Conservation (phyloP, 2,329 filamentous ascomycete genomes). For the Calonectria hawksworthii region DNA sequence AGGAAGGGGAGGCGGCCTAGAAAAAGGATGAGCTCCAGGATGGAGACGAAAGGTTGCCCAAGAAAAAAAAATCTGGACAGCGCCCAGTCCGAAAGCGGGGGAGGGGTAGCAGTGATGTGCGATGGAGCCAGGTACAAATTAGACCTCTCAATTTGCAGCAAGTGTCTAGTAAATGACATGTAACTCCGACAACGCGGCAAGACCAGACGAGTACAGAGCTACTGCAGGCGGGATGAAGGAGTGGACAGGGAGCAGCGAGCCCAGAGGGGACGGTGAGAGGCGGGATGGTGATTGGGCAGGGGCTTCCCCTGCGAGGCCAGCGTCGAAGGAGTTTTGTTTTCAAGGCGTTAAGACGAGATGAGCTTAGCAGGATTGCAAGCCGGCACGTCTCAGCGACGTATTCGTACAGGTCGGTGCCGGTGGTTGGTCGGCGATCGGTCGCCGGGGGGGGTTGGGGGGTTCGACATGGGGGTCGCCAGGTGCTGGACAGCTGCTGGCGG, state of each 20-base stretch:
- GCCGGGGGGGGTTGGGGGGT: slow-evolving; percentile 40
- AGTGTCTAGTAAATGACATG: neutral
- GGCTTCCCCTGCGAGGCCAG: slow-evolving; percentile 7
- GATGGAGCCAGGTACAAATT: slow-evolving; percentile 11
- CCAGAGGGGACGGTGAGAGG: slow-evolving; percentile 20
- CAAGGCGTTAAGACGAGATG: neutral
- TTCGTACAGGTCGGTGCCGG: slow-evolving; percentile 37
- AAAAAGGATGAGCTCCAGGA: slow-evolving; percentile 39
- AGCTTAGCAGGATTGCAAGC: slow-evolving; percentile 1
- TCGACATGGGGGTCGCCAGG: neutral
- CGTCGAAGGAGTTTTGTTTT: slow-evolving; percentile 2
- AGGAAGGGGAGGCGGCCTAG: slow-evolving; percentile 35
- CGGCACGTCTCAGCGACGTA: slow-evolving; percentile 37
- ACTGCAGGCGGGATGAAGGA: slow-evolving; percentile 3
- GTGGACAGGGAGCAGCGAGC: slow-evolving; percentile 7
- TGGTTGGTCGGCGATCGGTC: slow-evolving; percentile 41
- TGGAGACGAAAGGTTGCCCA: slow-evolving; percentile 31
- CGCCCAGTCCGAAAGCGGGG: slow-evolving; percentile 52
- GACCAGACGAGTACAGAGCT: slow-evolving; percentile 13
- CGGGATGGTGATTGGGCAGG: slow-evolving; percentile 21
- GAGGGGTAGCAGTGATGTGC: slow-evolving; percentile 48
- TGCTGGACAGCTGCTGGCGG: slow-evolving; percentile 9
- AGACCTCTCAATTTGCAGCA: slow-evolving; percentile 6
- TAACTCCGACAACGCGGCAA: slow-evolving; percentile 6
- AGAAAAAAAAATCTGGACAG: slow-evolving; percentile 46